Evolutionary conservation across 1,284 basidiomycete genomes (phyloP).

Genomic region (Macrocystidia cucumis): DNA sequence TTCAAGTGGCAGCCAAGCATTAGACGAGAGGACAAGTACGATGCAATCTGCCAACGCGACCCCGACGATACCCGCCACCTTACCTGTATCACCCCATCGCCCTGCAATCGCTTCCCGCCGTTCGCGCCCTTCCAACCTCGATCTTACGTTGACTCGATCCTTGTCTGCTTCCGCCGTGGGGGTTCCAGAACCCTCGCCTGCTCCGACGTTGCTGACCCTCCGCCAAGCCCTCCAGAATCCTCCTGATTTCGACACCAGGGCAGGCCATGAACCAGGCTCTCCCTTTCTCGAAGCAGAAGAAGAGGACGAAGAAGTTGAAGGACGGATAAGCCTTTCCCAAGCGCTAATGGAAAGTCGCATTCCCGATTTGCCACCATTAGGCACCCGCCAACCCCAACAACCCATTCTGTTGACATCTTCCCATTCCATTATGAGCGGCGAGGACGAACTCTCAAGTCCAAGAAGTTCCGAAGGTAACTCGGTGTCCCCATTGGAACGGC

Average conservation of each 20-base stretch:
- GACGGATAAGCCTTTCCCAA: constrained; percentile 63
- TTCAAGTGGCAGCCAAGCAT: constrained; percentile 66
- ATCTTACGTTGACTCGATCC: constrained; percentile 42
- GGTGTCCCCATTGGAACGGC: constrained; percentile 12
- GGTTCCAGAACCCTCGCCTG: constrained; percentile 48
- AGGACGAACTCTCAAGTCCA: constrained; percentile 37
- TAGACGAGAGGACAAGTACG: constrained; percentile 76
- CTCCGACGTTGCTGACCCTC: constrained; percentile 54
- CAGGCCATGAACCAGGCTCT: constrained; percentile 24
- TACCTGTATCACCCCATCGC: constrained; percentile 18
- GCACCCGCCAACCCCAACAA: constrained; percentile 56
- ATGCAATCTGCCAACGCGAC: constrained; percentile 21
- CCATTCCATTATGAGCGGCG: constrained; percentile 26
- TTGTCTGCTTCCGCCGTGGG: constrained; percentile 28
- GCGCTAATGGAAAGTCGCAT: constrained; percentile 70
- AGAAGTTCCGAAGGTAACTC: constrained; percentile 38
- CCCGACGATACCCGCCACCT: constrained; percentile 16
- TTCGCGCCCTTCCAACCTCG: constrained; percentile 56
- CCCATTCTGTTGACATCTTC: constrained; percentile 51
- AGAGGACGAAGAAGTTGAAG: constrained; percentile 56
- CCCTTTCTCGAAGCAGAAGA: constrained; percentile 46
- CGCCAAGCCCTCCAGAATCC: constrained; percentile 47
- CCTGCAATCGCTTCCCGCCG: constrained; percentile 28
- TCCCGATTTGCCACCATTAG: constrained; percentile 63
- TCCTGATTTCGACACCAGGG: constrained; percentile 18